Evolutionary conservation across 2,329 filamentous ascomycete species (phyloP).

Genomic region (Cercospora janseana): DNA sequence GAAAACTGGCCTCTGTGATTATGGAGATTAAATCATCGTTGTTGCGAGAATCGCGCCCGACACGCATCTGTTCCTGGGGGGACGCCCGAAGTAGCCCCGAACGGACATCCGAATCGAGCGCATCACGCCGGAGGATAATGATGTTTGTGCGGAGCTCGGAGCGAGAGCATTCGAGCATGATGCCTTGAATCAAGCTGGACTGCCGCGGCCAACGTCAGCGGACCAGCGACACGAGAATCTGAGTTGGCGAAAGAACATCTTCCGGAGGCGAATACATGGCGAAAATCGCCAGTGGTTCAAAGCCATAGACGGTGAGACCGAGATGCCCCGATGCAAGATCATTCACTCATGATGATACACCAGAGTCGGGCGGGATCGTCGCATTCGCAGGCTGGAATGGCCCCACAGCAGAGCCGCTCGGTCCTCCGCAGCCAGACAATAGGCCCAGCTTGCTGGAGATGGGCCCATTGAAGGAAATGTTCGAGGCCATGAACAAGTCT

Average conservation of each 20-base stretch:
- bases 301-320: background rate
- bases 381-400: conserved; percentile 11
- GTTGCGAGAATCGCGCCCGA: no score
- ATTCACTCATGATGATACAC: background rate
- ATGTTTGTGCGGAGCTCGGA: background rate
- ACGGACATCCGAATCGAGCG: conserved; percentile 1
- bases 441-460: conserved; percentile 8
- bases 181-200: background rate
- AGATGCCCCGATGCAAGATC: no score
- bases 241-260: conserved; percentile 4
- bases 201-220: background rate
- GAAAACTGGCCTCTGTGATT: no score
- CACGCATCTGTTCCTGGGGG: no score
- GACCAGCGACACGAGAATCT: background rate
- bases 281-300: conserved; percentile 2
- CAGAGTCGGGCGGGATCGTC: background rate
- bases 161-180: conserved; percentile 8
- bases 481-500: background rate
- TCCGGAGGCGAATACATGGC: background rate
- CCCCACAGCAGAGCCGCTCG: conserved; percentile 1
- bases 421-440: background rate
- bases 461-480: background rate
- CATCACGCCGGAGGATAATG: background rate
- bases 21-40: no score
- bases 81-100: no score